Conservation (phyloP, 768 basidiomycete species). For the Coprinopsis marcescibilis region DNA sequence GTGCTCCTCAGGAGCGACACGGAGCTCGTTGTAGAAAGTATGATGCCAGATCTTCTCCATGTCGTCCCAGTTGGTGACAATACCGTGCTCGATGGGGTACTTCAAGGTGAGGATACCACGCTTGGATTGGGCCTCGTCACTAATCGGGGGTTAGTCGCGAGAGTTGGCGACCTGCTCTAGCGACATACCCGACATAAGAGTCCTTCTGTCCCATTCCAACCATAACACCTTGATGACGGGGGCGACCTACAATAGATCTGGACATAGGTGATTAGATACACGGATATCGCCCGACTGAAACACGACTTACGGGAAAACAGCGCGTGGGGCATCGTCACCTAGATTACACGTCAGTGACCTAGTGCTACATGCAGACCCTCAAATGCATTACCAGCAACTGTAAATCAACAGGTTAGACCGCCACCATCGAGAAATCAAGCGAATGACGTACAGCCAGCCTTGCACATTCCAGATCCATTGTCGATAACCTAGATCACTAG, state of each 20-base stretch:
- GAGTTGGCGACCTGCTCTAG: background rate
- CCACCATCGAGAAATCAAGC: slow-evolving; percentile 8
- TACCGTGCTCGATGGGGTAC: slow-evolving; percentile 92
- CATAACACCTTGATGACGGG: slow-evolving; percentile 94
- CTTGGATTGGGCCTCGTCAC: slow-evolving; percentile 90
- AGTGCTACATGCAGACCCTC: slow-evolving; percentile 7
- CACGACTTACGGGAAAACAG: slow-evolving; percentile 88
- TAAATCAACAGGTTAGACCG: slow-evolving; percentile 18
- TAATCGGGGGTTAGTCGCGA: slow-evolving; percentile 48
- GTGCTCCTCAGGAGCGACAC: slow-evolving; percentile 91
- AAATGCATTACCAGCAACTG: slow-evolving; percentile 56
- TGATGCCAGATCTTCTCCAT: slow-evolving; percentile 99
- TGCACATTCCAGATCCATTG: slow-evolving; percentile 99
- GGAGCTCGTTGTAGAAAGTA: slow-evolving; percentile 94
- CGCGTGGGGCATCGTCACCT: slow-evolving; percentile 86
- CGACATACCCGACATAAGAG: slow-evolving; percentile 83
- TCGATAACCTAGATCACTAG: slow-evolving; percentile 22
- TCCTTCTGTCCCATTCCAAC: slow-evolving; percentile 97
- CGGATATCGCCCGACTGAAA: background rate
- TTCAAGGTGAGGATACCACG: slow-evolving; percentile 88
- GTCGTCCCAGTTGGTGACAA: slow-evolving; percentile 98
- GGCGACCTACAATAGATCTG: slow-evolving; percentile 91
- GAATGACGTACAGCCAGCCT: slow-evolving; percentile 86
- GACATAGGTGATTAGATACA: slow-evolving; percentile 8
- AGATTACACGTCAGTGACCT: slow-evolving; percentile 15